These are phyloP conservation scores for Phytophthora ramorum DNA, from an alignment of 352 stramenopile species.

Conservation along the genomic window DNA sequence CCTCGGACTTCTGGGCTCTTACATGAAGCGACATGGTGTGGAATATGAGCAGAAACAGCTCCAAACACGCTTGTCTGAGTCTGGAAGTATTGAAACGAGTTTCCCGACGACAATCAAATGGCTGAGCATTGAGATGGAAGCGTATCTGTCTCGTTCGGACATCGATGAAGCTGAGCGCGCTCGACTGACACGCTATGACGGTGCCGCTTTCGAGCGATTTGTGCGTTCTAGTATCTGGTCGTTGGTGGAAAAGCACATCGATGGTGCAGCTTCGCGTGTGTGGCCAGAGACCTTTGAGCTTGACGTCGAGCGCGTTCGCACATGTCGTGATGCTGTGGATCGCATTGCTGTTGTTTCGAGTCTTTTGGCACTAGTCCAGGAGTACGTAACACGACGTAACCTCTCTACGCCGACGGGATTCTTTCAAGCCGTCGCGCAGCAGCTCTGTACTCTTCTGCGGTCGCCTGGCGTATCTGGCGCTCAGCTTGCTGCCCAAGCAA, in stretches of 20 bases:
- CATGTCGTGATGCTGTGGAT: slow-evolving; percentile 62
- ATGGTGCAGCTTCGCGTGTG: slow-evolving; percentile 34
- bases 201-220: slow-evolving; percentile 52
- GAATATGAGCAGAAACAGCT: slow-evolving; percentile 73
- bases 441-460: slow-evolving; percentile 50
- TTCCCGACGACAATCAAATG: slow-evolving; percentile 61
- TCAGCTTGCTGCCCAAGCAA: slow-evolving; percentile 61
- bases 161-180: slow-evolving; percentile 33
- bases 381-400: slow-evolving; percentile 47
- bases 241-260: slow-evolving; percentile 62
- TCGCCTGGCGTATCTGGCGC: slow-evolving; percentile 54
- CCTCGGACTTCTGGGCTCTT: slow-evolving; percentile 55
- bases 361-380: slow-evolving; percentile 67
- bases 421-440: slow-evolving; percentile 32
- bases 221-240: slow-evolving; percentile 53
- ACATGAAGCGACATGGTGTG: slow-evolving; percentile 64
- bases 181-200: slow-evolving; percentile 37
- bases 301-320: slow-evolving; percentile 62
- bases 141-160: slow-evolving; percentile 30
- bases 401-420: slow-evolving; percentile 40
- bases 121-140: slow-evolving; percentile 47
- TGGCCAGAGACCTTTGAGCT: slow-evolving; percentile 78
- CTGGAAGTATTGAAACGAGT: slow-evolving; percentile 20
- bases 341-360: slow-evolving; percentile 62
- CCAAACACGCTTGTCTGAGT: slow-evolving; percentile 37